Conservation (phyloP, 2,329 filamentous ascomycete genomes). For the Claviceps arundinis region DNA sequence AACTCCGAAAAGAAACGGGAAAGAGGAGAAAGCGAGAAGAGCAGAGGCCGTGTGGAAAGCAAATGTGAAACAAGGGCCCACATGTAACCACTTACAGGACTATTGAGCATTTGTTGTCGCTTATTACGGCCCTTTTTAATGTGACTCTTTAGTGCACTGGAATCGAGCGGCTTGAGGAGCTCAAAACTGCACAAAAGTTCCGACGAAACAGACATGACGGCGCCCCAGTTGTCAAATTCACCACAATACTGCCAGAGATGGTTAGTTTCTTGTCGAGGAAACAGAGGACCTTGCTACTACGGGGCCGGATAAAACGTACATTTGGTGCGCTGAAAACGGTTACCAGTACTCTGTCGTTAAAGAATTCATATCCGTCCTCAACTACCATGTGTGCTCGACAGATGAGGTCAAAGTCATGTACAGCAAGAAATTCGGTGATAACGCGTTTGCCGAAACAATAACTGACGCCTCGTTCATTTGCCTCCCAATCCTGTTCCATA, state of each 20-base stretch:
- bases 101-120: conserved; percentile 89
- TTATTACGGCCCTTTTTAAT: conserved; percentile 98
- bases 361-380: conserved; percentile 98
- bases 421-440: conserved; percentile 86
- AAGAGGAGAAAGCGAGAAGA: background rate
- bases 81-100: conserved; percentile 57
- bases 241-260: conserved; percentile 63
- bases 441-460: conserved; percentile 99
- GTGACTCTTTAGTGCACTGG: conserved; percentile 89
- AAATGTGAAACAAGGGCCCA: background rate
- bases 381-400: conserved; percentile 99
- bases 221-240: conserved; percentile 98
- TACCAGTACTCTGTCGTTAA: conserved; percentile 85
- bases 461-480: conserved; percentile 90
- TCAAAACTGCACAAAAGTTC: conserved; percentile 96
- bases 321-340: conserved; percentile 98
- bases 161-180: conserved; percentile 89
- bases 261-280: background rate
- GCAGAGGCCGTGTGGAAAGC: background rate
- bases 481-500: conserved; percentile 97
- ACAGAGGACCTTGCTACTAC: background rate
- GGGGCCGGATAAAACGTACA: conserved; percentile 41
- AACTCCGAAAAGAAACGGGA: background rate
- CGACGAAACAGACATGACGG: conserved; percentile 92
- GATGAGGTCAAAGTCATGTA: conserved; percentile 93